These are phyloP conservation scores for Apiotrichum laibachii DNA, from an alignment of 1,284 basidiomycete species.

Conservation along the genomic window DNA sequence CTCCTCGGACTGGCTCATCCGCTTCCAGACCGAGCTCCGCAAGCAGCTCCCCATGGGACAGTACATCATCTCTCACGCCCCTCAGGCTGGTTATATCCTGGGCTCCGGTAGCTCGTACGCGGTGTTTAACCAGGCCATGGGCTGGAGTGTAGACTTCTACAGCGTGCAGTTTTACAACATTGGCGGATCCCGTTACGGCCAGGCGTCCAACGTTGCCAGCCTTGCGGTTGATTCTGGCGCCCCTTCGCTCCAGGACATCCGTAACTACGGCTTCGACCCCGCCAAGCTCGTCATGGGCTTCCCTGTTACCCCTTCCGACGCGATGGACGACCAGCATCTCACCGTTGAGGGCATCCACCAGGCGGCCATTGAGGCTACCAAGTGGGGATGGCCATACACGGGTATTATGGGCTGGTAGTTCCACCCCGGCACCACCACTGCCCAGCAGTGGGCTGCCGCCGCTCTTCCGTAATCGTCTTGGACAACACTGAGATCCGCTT, in stretches of 20 bases:
- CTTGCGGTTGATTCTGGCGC: conserved; percentile 22
- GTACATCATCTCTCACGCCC: conserved; percentile 45
- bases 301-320: no score
- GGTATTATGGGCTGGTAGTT: no score
- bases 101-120: conserved; percentile 42
- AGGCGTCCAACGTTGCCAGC: conserved; percentile 31
- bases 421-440: no score
- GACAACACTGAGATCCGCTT: no score
- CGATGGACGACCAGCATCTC: no score
- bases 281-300: conserved; percentile 49
- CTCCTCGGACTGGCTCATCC: neutral
- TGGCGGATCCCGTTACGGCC: no score
- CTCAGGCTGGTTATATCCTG: conserved; percentile 38
- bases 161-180: conserved; percentile 52
- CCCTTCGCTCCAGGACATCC: conserved; percentile 42
- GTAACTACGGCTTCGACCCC: conserved; percentile 32
- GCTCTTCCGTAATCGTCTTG: no score
- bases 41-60: conserved; percentile 31
- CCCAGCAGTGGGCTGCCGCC: no score
- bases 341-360: no score
- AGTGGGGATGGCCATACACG: no score
- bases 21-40: conserved; percentile 43
- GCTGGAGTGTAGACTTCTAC: conserved; percentile 39
- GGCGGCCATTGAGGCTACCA: no score
- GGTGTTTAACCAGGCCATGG: conserved; percentile 35